Base-by-base conservation (phyloP, 2,329 filamentous ascomycete species). In the Chrysosporium keratinophilum region DNA sequence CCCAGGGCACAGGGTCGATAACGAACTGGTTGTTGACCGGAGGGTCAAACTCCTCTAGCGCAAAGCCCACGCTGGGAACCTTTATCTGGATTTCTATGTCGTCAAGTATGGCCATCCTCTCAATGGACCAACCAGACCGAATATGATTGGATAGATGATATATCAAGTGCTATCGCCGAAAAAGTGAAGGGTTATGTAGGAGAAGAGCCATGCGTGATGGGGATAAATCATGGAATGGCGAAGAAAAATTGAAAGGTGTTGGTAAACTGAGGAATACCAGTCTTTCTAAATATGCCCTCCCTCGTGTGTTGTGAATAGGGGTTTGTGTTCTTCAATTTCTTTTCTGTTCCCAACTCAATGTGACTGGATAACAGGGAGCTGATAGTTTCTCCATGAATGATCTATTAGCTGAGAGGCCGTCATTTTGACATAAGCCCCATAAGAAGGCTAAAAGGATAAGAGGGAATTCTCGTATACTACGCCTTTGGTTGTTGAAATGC, bases 81-180 rank as follows among this genome's bases (percentile, higher is more conserved):
- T 37, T 56, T 3, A 56, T n/a, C 12, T 37, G 35, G 6, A 54
- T 46, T 47, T 54, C 54, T 17, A 54, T 23, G 15, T 42, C 46
- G 14, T 56, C 46, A 7, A 56, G 28, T 6, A 56, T 50, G 9
- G 45, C 50, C 54, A 56, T 54, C 5, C 11, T 52, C 11, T 11
- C 41, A n/a, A 1, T 17, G 33, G 33, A 34, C 5, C 33, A 34
- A 34, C 33, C 12, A 12, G n/a, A n/a, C n/a, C 12, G 33, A 34
- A 34, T 34, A 34, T 6, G 33, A 34, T 34, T 34, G 33, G 33
- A 34, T 34, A 12, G 12, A 34, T 34, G 33, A 34, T 6, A 34
- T 34, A n/a, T n/a, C n/a, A n/a, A n/a, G 7, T 28, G 23, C 23
- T 28, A 7, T 28, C 23, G 35, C 35, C 35, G 35, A 37, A 9